Conservation (phyloP, 495 filamentous ascomycete species). For the Tetracladium marchalianum region DNA sequence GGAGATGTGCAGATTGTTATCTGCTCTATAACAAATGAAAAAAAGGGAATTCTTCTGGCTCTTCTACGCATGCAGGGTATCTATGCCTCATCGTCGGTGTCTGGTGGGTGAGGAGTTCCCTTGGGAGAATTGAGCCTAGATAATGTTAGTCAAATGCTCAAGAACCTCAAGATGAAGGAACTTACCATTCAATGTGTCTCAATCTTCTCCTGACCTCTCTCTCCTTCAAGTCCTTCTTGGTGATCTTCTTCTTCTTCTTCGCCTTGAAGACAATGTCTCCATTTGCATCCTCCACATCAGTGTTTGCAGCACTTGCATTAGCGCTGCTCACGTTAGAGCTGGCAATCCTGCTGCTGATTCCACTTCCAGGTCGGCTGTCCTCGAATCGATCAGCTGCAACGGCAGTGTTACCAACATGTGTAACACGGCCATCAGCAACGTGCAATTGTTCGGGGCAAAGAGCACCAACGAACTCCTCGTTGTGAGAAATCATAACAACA, state of each 20-base stretch:
- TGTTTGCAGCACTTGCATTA: slow-evolving; percentile 65
- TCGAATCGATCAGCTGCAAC: slow-evolving; percentile 77
- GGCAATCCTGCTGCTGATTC: slow-evolving; percentile 34
- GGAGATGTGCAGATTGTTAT: no score
- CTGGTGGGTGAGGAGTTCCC: slow-evolving; percentile 66
- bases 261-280: slow-evolving; percentile 74
- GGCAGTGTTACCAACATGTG: slow-evolving; percentile 66
- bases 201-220: slow-evolving; percentile 76
- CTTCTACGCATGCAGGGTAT: background rate
- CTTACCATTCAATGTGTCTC: slow-evolving; percentile 93
- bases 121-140: slow-evolving; percentile 38
- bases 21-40: no score
- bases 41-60: no score
- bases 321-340: slow-evolving; percentile 51
- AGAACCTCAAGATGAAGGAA: slow-evolving; percentile 29
- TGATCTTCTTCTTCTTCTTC: slow-evolving; percentile 96
- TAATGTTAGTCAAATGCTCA: slow-evolving; percentile 20
- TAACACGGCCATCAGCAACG: slow-evolving; percentile 77
- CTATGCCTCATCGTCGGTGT: slow-evolving; percentile 67
- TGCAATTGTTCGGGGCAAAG: slow-evolving; percentile 93
- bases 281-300: slow-evolving; percentile 67
- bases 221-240: slow-evolving; percentile 90
- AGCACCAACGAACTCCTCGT: slow-evolving; percentile 95
- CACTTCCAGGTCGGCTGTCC: slow-evolving; percentile 52
- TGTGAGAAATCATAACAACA: slow-evolving; percentile 98